Conservation (phyloP, 2,329 filamentous ascomycete species). For the Zelopaecilomyces penicillatus region DNA sequence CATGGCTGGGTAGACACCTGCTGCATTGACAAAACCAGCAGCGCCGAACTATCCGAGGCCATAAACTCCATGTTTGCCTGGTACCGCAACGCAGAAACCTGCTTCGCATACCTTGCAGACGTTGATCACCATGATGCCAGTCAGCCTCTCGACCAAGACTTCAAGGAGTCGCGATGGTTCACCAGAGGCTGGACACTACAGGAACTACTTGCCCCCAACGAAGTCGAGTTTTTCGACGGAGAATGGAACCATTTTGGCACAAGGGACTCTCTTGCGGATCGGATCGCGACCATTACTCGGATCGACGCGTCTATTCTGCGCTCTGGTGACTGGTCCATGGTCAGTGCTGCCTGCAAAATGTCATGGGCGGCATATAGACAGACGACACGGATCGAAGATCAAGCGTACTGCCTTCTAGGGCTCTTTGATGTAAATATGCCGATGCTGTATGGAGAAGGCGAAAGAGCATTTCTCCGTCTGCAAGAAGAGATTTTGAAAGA, state of each 20-base stretch:
- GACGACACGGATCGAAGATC: conserved; percentile 19
- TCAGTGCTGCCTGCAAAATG: conserved; percentile 14
- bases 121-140: conserved; percentile 3
- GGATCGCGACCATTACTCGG: conserved; percentile 15
- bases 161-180: conserved; percentile 11
- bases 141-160: not conserved
- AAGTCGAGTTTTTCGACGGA: conserved; percentile 18
- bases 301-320: conserved; percentile 13
- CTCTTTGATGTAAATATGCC: conserved; percentile 23
- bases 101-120: conserved; percentile 18
- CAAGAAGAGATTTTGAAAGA: conserved; percentile 16
- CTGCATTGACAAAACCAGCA: conserved; percentile 19
- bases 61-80: conserved; percentile 20
- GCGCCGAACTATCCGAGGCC: conserved; percentile 21
- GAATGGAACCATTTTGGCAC: conserved; percentile 19
- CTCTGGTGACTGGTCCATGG: conserved; percentile 1
- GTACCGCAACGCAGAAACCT: conserved; percentile 16
- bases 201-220: conserved; percentile 20
- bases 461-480: conserved; percentile 15
- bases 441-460: conserved; percentile 20
- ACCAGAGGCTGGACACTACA: conserved; percentile 18
- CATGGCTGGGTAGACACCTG: conserved; percentile 23
- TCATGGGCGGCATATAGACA: conserved; percentile 18
- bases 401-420: conserved; percentile 21
- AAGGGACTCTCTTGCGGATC: conserved; percentile 10